Evolutionary conservation across 441 rosid genomes (phyloP), one percentile per base, ranked within the genome.

Genomic region (Dalechampia spathulata): DNA sequence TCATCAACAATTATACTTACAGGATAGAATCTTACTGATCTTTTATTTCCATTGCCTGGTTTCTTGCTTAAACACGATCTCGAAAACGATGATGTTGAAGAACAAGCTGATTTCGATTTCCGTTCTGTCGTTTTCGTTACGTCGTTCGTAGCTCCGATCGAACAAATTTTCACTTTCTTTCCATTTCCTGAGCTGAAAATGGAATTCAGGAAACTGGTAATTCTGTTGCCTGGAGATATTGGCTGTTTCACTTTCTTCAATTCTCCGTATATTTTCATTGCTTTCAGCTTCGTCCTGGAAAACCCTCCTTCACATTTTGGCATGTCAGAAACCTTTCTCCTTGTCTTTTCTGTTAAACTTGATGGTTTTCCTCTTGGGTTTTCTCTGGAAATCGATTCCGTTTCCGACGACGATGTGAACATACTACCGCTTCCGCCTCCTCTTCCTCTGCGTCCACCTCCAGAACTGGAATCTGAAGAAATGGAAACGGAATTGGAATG

Each of bases 101-200:
- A 78, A 25, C 70, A 75, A 10, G 77, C 44, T 0, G 85, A 70
- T 59, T 73, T 77, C 2, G 87, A 66, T 68, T 83, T 83, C 13
- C 65, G 60, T 34, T 77, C 83, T 12, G 75, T 76, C 26, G 58
- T 75, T 7, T 73, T 78, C 36, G 57, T 76, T 16, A 85, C 88
- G n/a, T 87, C 96, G 4, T 77, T 81, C 28, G 66, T 75, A 9
- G 77, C 83, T 11, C 84, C 77, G 12, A 63, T 46, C 2, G 87
- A 77, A 51, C 96, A 88, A 62, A 81, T 73, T 64, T 83, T 83
- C 43, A 79, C 87, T 51, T 85, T 90, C 76, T 85, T 88, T 9
- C 68, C 83, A 58, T 78, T 85, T n/a, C 83, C 82, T 4, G 78
- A 63, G 55, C 72, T 82, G 74, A 88, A 85, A 55, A 88, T 74